Evolutionary conservation across 305 asterid genomes (phyloP).

Genomic region (Fraxinus greggii): DNA sequence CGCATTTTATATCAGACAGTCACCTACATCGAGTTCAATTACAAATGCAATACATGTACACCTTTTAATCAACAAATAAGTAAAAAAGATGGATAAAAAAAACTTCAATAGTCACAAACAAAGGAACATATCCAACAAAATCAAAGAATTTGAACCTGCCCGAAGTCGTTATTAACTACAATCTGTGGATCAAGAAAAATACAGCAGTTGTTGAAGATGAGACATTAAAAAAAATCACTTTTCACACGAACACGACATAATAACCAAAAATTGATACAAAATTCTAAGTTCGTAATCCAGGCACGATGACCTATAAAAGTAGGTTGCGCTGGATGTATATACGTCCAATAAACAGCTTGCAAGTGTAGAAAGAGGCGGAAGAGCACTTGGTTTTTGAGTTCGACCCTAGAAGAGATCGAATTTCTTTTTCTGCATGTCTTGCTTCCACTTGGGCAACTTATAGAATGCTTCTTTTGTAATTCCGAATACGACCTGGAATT

Average conservation of each 20-base stretch:
- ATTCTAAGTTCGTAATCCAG: conserved; percentile 36
- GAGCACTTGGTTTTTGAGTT: conserved; percentile 19
- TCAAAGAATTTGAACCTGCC: conserved; percentile 51
- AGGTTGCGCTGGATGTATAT: conserved; percentile 45
- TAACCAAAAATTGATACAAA: conserved; percentile 39
- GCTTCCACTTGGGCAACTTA: conserved; percentile 93
- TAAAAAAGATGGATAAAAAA: conserved; percentile 11
- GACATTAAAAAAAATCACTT: conserved; percentile 32
- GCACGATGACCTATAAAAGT: conserved; percentile 48
- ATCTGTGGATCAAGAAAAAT: conserved; percentile 36
- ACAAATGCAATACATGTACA: conserved; percentile 41
- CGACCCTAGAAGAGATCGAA: conserved; percentile 73
- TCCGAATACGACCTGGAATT: conserved; percentile 59
- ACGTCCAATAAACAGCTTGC: conserved; percentile 34
- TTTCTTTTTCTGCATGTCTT: conserved; percentile 79
- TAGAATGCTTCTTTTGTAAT: conserved; percentile 74
- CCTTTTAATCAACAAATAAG: conserved; percentile 29
- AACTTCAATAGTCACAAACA: conserved; percentile 42
- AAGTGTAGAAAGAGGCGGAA: conserved; percentile 22
- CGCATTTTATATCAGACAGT: conserved; percentile 31
- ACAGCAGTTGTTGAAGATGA: conserved; percentile 32
- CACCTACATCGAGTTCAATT: conserved; percentile 27
- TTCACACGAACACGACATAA: conserved; percentile 39
- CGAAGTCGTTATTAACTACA: conserved; percentile 43
- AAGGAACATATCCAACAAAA: conserved; percentile 47